These are phyloP conservation scores for Saksenaea oblongispora DNA, from an alignment of 371 early-diverging fungal genomes.

Conservation along the genomic window DNA sequence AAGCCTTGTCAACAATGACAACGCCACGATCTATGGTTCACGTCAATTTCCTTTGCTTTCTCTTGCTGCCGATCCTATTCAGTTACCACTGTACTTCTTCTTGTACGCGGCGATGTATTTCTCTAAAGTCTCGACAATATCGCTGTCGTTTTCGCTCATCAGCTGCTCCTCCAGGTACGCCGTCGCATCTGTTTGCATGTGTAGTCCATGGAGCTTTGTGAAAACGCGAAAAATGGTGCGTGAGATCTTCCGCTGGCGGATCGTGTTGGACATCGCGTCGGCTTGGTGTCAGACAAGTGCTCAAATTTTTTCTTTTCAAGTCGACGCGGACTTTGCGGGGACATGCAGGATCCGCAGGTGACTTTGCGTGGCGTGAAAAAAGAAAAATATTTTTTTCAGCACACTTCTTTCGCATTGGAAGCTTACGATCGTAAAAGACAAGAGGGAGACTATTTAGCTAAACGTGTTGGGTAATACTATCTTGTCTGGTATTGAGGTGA, in stretches of 20 bases:
- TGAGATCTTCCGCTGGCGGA: constrained; percentile 13
- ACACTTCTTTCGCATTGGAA: too few species aligned
- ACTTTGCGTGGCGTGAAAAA: too few species aligned
- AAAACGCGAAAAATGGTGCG: constrained; percentile 50
- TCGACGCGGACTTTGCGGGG: too few species aligned
- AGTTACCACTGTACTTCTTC: constrained; percentile 36
- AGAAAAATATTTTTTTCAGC: too few species aligned
- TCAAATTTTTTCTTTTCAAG: background rate
- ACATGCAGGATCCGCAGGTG: too few species aligned
- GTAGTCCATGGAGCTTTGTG: constrained; percentile 72
- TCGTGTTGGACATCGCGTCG: background rate
- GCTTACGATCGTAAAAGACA: too few species aligned
- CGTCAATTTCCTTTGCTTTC: background rate
- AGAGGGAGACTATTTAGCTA: too few species aligned
- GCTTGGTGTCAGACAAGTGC: background rate
- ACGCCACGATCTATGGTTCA: constrained; percentile 5
- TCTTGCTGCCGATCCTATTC: background rate
- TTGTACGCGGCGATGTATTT: constrained; percentile 67
- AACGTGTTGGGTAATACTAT: too few species aligned
- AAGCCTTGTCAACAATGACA: constrained; percentile 38
- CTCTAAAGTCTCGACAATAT: constrained; percentile 56
- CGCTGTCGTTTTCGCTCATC: constrained; percentile 21
- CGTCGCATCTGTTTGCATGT: constrained; percentile 70
- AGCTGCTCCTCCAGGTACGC: constrained; percentile 56
- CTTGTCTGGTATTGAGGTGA: too few species aligned